Evolutionary conservation across 345 rosid genomes (phyloP).

Genomic region (Carallia pectinifolia): DNA sequence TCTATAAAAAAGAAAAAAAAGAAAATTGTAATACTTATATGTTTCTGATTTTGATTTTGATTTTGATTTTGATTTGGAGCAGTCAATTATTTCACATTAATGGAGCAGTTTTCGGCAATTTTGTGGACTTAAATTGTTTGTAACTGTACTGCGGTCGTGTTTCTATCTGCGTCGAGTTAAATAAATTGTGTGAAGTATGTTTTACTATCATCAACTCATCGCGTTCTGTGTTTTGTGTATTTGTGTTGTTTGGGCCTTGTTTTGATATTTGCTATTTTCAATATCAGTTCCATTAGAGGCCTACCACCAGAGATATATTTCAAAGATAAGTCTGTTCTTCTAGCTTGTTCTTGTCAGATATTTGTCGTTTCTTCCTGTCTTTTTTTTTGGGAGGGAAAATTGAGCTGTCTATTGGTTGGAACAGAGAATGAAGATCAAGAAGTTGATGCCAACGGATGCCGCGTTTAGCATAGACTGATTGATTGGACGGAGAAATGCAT

Average conservation of each 20-base stretch:
- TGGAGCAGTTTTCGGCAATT: too few relatives aligned
- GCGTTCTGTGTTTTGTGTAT: background rate
- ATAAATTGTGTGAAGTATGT: too few relatives aligned
- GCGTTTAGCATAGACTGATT: slow-evolving; percentile 48
- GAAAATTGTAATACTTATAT: too few relatives aligned
- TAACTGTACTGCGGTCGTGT: too few relatives aligned
- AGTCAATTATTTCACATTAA: too few relatives aligned
- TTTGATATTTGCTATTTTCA: slow-evolving; percentile 68
- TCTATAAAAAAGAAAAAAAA: too few relatives aligned
- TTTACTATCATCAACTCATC: background rate
- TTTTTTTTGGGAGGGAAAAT: background rate
- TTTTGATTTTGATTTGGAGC: too few relatives aligned
- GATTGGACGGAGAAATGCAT: slow-evolving; percentile 97
- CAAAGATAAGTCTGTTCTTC: slow-evolving; percentile 78
- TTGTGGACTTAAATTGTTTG: too few relatives aligned
- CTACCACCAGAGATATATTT: slow-evolving; percentile 93
- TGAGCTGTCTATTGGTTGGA: background rate
- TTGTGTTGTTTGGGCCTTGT: background rate
- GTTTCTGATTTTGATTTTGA: too few relatives aligned
- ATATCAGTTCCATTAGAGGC: slow-evolving; percentile 95
- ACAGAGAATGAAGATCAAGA: slow-evolving; percentile 93
- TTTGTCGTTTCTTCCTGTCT: background rate
- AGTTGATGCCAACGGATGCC: slow-evolving; percentile 92
- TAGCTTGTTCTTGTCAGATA: background rate
- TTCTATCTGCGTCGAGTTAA: too few relatives aligned